Conservation (phyloP, 179 eudicot genomes). For the Spergularia azorica region DNA sequence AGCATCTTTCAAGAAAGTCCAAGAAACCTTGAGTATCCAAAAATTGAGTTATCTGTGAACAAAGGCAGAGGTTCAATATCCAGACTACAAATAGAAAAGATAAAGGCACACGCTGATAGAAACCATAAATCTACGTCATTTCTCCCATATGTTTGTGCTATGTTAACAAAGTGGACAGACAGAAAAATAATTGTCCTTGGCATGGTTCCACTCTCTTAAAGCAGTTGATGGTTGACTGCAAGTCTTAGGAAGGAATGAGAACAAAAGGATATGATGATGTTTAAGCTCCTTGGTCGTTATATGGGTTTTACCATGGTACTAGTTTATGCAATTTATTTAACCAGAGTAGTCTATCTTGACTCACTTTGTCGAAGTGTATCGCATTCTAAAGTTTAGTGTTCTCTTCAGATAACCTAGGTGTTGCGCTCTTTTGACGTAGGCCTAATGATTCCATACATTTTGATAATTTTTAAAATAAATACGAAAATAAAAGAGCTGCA, state of each 20-base stretch:
- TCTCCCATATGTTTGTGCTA: not conserved
- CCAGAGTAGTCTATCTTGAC: not conserved
- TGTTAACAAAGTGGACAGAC: not conserved
- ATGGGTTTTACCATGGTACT: not conserved
- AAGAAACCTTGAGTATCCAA: conserved; percentile 98
- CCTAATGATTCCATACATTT: no score
- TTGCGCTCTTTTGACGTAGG: no score
- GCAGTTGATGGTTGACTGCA: not conserved
- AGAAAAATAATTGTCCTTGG: not conserved
- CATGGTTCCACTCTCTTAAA: not conserved
- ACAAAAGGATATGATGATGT: not conserved
- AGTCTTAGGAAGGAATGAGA: not conserved
- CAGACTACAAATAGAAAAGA: not conserved
- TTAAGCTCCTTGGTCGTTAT: not conserved
- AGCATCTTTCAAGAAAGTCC: conserved; percentile 95
- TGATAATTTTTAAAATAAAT: no score
- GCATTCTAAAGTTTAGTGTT: no score
- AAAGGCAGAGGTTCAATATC: conserved; percentile 17
- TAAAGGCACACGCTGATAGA: not conserved
- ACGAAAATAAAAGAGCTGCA: no score
- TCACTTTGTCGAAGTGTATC: not conserved
- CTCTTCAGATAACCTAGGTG: no score
- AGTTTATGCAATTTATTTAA: not conserved
- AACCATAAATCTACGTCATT: not conserved
- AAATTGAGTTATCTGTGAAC: conserved; percentile 77